A percentile compares a stretch with the other conserved stretches of the same genome.
phyloP scores from a whole-genome alignment of 148 eudicot species.

The Salicornia ramosissima region DNA sequence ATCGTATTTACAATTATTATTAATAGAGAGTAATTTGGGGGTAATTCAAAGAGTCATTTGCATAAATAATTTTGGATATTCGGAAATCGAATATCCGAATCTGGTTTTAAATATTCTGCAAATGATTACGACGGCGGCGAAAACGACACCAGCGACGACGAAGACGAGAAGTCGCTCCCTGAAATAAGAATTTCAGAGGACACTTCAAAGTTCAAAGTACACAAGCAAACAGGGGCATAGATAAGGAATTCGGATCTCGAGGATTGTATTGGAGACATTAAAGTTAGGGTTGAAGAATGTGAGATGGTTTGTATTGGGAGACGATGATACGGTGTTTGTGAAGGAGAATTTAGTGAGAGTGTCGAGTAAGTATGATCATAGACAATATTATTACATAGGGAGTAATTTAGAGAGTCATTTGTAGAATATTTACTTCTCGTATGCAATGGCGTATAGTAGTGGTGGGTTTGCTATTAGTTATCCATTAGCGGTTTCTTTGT shows the following conservation, averaged over 20 bases:
- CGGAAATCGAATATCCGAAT: too few species aligned
- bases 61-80: too few species aligned
- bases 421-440: constrained; percentile 79
- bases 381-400: constrained; percentile 67
- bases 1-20: too few species aligned
- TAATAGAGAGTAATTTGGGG: too few species aligned
- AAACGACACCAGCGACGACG: too few species aligned
- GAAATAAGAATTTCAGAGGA: constrained; percentile 52
- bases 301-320: constrained; percentile 84
- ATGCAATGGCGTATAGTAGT: constrained; percentile 91
- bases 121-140: background rate
- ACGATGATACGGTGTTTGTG: constrained; percentile 83
- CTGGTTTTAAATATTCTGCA: too few species aligned
- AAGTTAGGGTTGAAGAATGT: constrained; percentile 50
- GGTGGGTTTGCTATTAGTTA: constrained; percentile 93
- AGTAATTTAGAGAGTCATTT: constrained; percentile 68
- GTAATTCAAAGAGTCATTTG: too few species aligned
- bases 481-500: constrained; percentile 70
- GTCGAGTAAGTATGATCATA: constrained; percentile 64
- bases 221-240: constrained; percentile 65
- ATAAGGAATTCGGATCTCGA: constrained; percentile 76
- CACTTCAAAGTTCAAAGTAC: constrained; percentile 55
- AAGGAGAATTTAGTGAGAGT: constrained; percentile 67
- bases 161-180: constrained; percentile 32
- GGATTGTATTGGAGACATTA: constrained; percentile 74